Evolutionary conservation across 768 basidiomycete genomes (phyloP), one percentile per base, ranked within the genome.

Genomic region (Mycena kentingensis): DNA sequence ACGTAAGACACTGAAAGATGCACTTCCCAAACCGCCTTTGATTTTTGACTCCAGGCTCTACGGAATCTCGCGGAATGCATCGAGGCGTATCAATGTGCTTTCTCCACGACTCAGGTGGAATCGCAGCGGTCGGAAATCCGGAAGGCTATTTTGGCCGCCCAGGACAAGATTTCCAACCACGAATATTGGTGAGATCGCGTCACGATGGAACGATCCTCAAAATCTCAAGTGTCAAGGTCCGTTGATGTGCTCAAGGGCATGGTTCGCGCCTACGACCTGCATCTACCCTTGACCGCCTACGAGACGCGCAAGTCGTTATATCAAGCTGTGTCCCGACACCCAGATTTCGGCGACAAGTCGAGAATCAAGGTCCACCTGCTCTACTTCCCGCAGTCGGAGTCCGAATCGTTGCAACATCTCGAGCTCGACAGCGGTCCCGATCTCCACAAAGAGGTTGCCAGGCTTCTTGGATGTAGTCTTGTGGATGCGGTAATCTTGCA

Each of bases 211-310:
- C 28, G 7, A n/a, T 19, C 16, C 27, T 24, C 5, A 26, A 19
- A 5, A 43, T 12, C 43, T 29, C 2, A 32, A 25, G 1, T 15
- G 7, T 28, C 21, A 28, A 62, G 61, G 39, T 47, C 58, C 12
- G 29, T 60, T 25, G 45, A 62, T 18, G 37, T 57, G 4, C 56
- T 63, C 29, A n/a, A 38, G 12, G 60, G 58, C 4, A 22, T 65
- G 16, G 60, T 59, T 6, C 60, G 63, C 12, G 63, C 61, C 13
- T 59, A 64, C 32, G 51, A 55, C 25, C 63, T 65, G 36, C 47
- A 36, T 16, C 57, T 65, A 24, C 56, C 61, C 16, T 18, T 36
- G 12, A n/a, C 55, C 42, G 24, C 39, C 16, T 52, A 51, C 15
- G 25, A 41, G 2, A 46, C 55, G 18, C 55, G 46, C 26, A 39